Base-by-base conservation (phyloP, 345 rosid species). In the Linum tenue region DNA sequence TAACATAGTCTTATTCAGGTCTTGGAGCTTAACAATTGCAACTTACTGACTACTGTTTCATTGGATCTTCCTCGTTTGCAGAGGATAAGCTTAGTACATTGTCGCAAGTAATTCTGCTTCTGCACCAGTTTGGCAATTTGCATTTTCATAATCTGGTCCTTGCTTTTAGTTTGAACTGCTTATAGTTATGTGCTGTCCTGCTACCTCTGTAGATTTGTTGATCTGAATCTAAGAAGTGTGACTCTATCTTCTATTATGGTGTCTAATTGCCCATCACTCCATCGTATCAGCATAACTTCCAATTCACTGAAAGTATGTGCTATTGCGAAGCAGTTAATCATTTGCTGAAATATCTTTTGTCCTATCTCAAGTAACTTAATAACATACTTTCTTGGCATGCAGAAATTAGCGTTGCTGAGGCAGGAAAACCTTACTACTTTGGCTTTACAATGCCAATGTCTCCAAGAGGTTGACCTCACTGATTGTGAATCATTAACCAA, bases 401-500 rank as follows among this genome's bases (percentile, higher is more conserved):
- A 91, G 99, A 84, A 86, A 78, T 73, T 94, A 73, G 95, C 91
- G 3, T 76, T 94, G 77, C 92, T 82, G 79, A 94, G 91, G 79
- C 97, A 91, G 67, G 99, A 90, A 78, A 90, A 90, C 76, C 78
- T 94, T 63, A 82, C 95, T 64, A 77, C 87, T 48, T 75, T 94
- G 72, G 72, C 81, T 58, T 81, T 94, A 67, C 92, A 83, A 55
- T 94, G 99, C 77, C 92, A 80, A 42, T 71, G 72, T 65, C 76
- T 94, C 84, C 92, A 82, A 84, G 99, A 94, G 80, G 91, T 94
- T 74, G 99, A 94, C 72, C 96, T 94, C 58, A 84, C 95, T 64
- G 99, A 91, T 71, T 94, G 99, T 72, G 97, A 85, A 81, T 89
- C 97, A 35, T 76, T 94, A 76, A 84, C 96, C 22, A 84, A 91